These are phyloP conservation scores for Podila minutissima DNA, from an alignment of 192 early-diverging fungal genomes.

Conservation along the genomic window DNA sequence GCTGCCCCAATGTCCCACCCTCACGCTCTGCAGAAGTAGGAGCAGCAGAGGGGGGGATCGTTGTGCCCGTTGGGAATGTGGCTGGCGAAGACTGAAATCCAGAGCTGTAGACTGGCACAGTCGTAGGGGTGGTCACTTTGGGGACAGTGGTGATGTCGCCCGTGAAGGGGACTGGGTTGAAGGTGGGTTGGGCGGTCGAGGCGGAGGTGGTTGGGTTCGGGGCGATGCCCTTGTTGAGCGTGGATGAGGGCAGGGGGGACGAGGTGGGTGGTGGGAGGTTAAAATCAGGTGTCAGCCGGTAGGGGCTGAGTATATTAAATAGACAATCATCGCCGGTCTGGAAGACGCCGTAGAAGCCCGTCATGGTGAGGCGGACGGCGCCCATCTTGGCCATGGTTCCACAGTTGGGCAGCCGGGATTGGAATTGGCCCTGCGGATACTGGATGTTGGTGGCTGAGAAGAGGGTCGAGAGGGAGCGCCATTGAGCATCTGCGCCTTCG, in stretches of 20 bases:
- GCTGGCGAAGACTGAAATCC: background rate
- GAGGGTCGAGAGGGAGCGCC: conserved; percentile 14
- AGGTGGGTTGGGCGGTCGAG: background rate
- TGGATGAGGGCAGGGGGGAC: background rate
- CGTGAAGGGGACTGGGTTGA: background rate
- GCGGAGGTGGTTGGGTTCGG: background rate
- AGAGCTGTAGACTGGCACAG: background rate
- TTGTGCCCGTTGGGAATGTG: background rate
- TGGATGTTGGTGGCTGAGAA: background rate
- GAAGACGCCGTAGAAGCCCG: background rate
- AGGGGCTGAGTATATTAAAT: conserved; percentile 4
- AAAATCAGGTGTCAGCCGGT: background rate
- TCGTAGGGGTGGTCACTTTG: background rate
- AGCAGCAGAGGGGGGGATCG: background rate
- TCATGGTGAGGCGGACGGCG: conserved; percentile 9
- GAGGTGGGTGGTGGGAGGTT: background rate
- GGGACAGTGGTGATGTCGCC: background rate
- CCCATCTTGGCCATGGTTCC: background rate
- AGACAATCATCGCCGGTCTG: conserved; percentile 1
- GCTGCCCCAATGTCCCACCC: too few relatives aligned
- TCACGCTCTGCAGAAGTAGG: background rate
- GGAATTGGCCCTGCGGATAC: background rate
- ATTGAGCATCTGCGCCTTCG: background rate
- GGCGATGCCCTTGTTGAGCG: background rate
- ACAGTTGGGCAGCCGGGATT: conserved; percentile 16